Evolutionary conservation across 257 asterid genomes (phyloP), one percentile per base, ranked within the genome.

Genomic region (Nicotiana knightiana): DNA sequence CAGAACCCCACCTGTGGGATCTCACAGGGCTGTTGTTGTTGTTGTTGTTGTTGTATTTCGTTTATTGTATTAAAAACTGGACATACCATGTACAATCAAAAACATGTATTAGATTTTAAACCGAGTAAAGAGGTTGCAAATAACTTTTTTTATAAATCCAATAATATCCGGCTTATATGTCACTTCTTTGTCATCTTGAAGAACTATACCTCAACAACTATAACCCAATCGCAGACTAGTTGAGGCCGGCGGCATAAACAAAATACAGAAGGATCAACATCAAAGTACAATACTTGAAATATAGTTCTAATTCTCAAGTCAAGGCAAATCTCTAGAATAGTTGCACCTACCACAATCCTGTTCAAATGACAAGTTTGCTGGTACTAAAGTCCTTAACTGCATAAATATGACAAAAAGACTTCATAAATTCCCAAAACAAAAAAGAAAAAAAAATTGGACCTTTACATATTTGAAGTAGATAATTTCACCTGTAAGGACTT

Each of bases 341-440:
- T 21, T 81, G 77, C 82, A 87, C 89, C 82, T 76, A 96, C 99
- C 99, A 88, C 88, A 88, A 66, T 96, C 99, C 90, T 94, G 95
- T 87, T 88, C 80, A 82, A 96, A 94, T 53, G 99, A 96, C 84
- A 86, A 66, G 53, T 85, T 87, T 86, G 99, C 98, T 66, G 97
- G 97, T 77, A 67, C 85, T 62, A 94, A 83, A 11, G 99, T 94
- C 91, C 90, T 88, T 77, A 96, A 86, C 99, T 94, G 97, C 85
- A 76, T 68, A 68, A 18, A 83, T 79, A 86, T 76, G 81, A 84
- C 75, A 83, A 37, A 39, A 84, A 79, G 26, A 67, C 48, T 32
- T 62, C 6, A 21, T 77, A 67, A 66, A 55, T 48, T 48, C 53
- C 83, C 48, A 48, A 51, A 21, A 55, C 43, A 85, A 18, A 43